Percentiles rank a stretch among this genome's conserved stretches.
Evolutionary conservation across 2,329 filamentous ascomycete species (phyloP).

Genomic region (Xylaria arbuscula): DNA sequence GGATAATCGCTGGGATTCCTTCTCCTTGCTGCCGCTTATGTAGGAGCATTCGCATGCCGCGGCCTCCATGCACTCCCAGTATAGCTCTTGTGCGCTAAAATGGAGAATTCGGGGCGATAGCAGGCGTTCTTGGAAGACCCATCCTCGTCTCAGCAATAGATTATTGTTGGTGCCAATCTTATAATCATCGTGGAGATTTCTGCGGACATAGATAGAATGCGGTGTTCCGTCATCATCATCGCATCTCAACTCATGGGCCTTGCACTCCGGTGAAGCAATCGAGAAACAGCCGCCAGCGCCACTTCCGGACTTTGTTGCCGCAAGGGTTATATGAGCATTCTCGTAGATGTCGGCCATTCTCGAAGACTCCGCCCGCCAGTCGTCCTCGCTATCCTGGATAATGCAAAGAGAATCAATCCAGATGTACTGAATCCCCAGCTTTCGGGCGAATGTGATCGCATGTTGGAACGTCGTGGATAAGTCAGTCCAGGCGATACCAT

Average conservation of each 20-base stretch:
- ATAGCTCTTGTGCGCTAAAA: slow-evolving; percentile 29
- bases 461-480: slow-evolving; percentile 29
- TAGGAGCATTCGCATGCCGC: slow-evolving; percentile 29
- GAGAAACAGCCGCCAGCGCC: background rate
- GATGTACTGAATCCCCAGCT: slow-evolving; percentile 24
- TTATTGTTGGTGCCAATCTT: slow-evolving; percentile 8
- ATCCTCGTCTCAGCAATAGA: slow-evolving; percentile 27
- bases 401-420: slow-evolving; percentile 15
- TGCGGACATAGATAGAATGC: slow-evolving; percentile 22
- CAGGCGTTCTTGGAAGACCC: slow-evolving; percentile 33
- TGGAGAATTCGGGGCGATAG: slow-evolving; percentile 34
- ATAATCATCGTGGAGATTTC: slow-evolving; percentile 12
- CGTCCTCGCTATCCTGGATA: slow-evolving; percentile 27
- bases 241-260: slow-evolving; percentile 20
- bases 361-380: slow-evolving; percentile 29
- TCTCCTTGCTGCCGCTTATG: background rate
- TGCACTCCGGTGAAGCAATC: background rate
- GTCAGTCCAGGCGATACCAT: slow-evolving; percentile 22
- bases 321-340: slow-evolving; percentile 32
- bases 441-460: slow-evolving; percentile 24
- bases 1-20: background rate
- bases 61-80: slow-evolving; percentile 33
- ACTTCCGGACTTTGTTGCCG: slow-evolving; percentile 21
- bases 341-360: slow-evolving; percentile 35
- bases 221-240: slow-evolving; percentile 14